These are phyloP conservation scores for Aspergillus affinis DNA, from an alignment of 495 filamentous ascomycete species.

Conservation along the genomic window DNA sequence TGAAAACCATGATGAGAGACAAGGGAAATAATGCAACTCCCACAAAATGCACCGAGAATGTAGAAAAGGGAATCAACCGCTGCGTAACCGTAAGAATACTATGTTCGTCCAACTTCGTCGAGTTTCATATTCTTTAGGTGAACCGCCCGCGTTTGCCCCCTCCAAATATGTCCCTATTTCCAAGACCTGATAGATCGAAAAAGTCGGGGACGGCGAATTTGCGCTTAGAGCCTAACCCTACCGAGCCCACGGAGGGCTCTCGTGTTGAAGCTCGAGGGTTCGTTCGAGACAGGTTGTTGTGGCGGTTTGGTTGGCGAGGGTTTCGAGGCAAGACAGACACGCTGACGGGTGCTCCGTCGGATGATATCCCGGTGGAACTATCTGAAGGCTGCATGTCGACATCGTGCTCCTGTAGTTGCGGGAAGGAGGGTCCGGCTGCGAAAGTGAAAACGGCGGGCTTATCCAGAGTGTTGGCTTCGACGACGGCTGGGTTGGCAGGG, in stretches of 20 bases:
- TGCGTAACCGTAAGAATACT: slow-evolving; percentile 40
- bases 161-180: slow-evolving; percentile 65
- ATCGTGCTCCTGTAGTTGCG: slow-evolving; percentile 62
- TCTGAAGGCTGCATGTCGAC: slow-evolving; percentile 59
- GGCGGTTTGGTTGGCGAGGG: slow-evolving; percentile 51
- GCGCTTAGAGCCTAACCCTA: slow-evolving; percentile 72
- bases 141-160: slow-evolving; percentile 73
- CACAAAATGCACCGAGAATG: slow-evolving; percentile 41
- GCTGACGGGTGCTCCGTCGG: slow-evolving; percentile 44
- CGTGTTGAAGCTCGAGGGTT: slow-evolving; percentile 44
- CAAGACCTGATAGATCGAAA: slow-evolving; percentile 72
- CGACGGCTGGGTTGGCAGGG: slow-evolving; percentile 20
- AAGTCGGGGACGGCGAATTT: slow-evolving; percentile 75
- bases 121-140: slow-evolving; percentile 47
- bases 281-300: slow-evolving; percentile 40
- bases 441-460: slow-evolving; percentile 65
- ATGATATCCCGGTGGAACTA: slow-evolving; percentile 28
- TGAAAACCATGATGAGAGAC: slow-evolving; percentile 15
- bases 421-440: slow-evolving; percentile 57
- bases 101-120: slow-evolving; percentile 39
- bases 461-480: slow-evolving; percentile 28
- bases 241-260: slow-evolving; percentile 41
- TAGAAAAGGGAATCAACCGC: slow-evolving; percentile 27
- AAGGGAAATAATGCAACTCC: slow-evolving; percentile 31
- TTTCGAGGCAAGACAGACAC: slow-evolving; percentile 54